phyloP scores from a whole-genome alignment of 495 filamentous ascomycete genomes.

The Filosporella fistucella region DNA sequence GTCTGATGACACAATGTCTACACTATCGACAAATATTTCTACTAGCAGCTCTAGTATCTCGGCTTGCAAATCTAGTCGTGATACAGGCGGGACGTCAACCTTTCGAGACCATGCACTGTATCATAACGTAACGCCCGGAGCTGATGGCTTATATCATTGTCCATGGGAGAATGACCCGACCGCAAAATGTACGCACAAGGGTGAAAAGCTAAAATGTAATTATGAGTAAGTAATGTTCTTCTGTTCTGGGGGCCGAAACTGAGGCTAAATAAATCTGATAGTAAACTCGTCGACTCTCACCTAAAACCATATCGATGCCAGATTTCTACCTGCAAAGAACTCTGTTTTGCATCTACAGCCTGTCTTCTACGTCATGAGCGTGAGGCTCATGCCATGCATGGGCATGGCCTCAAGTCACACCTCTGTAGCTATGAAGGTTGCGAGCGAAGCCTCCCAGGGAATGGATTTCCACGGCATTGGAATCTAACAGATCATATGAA shows the following conservation, averaged over 20 bases:
- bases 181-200: constrained; percentile 75
- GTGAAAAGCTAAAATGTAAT: constrained; percentile 92
- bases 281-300: constrained; percentile 94
- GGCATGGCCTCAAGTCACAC: constrained; percentile 85
- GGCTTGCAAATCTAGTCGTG: no score
- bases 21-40: no score
- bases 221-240: constrained; percentile 69
- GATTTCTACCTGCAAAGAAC: constrained; percentile 68
- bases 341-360: constrained; percentile 86
- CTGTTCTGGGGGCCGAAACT: neutral
- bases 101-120: constrained; percentile 80
- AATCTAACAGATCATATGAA: constrained; percentile 94
- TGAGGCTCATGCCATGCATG: constrained; percentile 91
- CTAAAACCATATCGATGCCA: constrained; percentile 92
- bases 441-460: constrained; percentile 70
- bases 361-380: constrained; percentile 90
- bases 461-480: constrained; percentile 90
- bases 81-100: no score
- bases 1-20: no score
- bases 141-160: constrained; percentile 86
- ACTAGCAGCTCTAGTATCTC: no score
- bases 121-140: constrained; percentile 56
- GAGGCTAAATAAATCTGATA: constrained; percentile 36
- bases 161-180: constrained; percentile 55
- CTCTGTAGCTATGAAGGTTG: constrained; percentile 81